Base-by-base conservation (phyloP, 768 basidiomycete species). In the Candolleomyces eurysporus region DNA sequence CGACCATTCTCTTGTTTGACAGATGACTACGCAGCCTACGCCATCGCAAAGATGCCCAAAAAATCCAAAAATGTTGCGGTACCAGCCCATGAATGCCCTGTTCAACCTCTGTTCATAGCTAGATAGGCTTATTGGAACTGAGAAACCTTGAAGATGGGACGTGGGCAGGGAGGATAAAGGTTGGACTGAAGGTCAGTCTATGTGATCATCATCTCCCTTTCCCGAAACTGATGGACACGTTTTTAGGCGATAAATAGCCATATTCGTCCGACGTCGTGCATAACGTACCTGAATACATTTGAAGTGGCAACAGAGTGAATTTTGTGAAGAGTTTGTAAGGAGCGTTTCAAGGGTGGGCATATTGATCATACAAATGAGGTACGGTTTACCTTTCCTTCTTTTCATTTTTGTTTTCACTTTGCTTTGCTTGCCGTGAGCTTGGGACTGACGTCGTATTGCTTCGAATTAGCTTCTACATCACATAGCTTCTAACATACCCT, bases 361-460 rank as follows among this genome's bases (percentile, higher is more conserved):
- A 93, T 93, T 66, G 85, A 90, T 63, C 91, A 92, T 63, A 87
- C 86, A 1, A 94, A 93, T 65, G 92, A 93, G 80, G 89, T 84
- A 57, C 26, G 26, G 26, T 26, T 26, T 26, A 26, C 26, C 26
- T 26, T 26, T 26, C 26, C 26, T 26, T 26, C 26, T 26, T 26
- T 26, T 26, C 26, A 4, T 26, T 26, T 26, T 26, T 26, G 26
- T 4, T 26, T 26, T 26, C 26, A n/a, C 26, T 26, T 26, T 26
- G 26, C 26, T 26, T 26, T 26, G 2, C 26, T 4, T 4, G 26
- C 26, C 4, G 26, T 26, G 26, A 4, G 26, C 26, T 26, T 26
- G 26, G 26, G 26, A 26, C 26, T 26, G 26, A 26, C 4, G 26
- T 26, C 26, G 26, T 26, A 26, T 26, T 26, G 26, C 26, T 26